These are phyloP conservation scores for Microbotryum scabiosae DNA, from an alignment of 1,284 basidiomycete species.

Conservation along the genomic window DNA sequence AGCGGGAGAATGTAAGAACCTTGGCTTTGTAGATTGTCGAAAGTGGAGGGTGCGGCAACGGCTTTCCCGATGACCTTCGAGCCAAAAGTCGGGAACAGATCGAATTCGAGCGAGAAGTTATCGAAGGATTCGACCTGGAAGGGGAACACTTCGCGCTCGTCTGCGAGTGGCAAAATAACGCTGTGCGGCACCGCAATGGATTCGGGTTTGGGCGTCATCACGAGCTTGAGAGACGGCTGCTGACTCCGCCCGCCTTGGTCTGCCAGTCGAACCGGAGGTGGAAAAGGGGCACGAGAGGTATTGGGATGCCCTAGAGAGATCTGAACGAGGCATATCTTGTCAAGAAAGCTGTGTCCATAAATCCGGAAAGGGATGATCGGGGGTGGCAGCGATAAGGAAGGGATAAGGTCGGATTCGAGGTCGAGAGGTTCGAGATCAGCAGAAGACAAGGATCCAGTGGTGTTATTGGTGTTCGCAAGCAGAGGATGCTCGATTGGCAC, in stretches of 20 bases:
- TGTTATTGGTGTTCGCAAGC: background rate
- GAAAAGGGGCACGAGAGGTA: conserved; percentile 24
- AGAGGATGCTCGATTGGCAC: background rate
- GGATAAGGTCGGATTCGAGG: conserved; percentile 68
- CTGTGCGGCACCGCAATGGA: conserved; percentile 77
- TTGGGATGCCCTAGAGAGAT: conserved; percentile 67
- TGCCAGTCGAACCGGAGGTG: conserved; percentile 42
- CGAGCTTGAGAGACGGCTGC: conserved; percentile 74
- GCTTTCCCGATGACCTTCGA: conserved; percentile 94
- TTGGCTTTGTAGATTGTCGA: conserved; percentile 48
- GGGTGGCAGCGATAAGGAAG: conserved; percentile 85
- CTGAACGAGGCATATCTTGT: conserved; percentile 78
- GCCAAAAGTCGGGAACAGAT: conserved; percentile 96
- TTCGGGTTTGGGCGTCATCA: conserved; percentile 71
- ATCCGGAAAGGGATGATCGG: conserved; percentile 95
- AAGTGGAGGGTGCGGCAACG: conserved; percentile 70
- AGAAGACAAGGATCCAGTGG: conserved; percentile 23
- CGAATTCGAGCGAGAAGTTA: conserved; percentile 78
- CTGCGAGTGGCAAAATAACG: conserved; percentile 72
- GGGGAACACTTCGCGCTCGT: conserved; percentile 71
- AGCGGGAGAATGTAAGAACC: conserved; percentile 64
- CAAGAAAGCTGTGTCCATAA: conserved; percentile 76
- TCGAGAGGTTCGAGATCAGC: conserved; percentile 32
- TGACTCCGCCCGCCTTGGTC: conserved; percentile 41
- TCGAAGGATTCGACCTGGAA: conserved; percentile 77